These are phyloP conservation scores for Blastocystis sp. DNA, from an alignment of 352 stramenopile genomes.

Conservation along the genomic window DNA sequence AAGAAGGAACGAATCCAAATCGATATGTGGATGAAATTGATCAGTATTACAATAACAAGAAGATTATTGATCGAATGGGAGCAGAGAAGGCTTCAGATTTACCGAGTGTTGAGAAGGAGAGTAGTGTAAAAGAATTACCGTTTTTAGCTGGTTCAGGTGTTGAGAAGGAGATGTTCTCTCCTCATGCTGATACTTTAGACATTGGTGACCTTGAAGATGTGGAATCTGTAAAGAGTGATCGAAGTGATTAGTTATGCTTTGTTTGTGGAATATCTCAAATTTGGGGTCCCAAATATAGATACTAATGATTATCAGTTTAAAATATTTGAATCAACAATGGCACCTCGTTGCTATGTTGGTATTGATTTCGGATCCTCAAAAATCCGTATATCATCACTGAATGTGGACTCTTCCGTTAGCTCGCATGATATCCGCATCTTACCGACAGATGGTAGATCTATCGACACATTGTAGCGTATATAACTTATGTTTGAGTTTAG, in stretches of 20 bases:
- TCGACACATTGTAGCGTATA: not conserved
- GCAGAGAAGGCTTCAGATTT: not conserved
- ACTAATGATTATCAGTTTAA: not conserved
- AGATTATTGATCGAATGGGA: constrained; percentile 47
- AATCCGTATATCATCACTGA: not conserved
- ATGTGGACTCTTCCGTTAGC: too few species aligned
- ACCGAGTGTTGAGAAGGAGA: not conserved
- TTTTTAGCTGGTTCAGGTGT: not conserved
- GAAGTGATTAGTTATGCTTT: constrained; percentile 14
- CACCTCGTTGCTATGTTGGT: not conserved
- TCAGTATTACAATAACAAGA: constrained; percentile 60
- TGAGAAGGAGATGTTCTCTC: not conserved
- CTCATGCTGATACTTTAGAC: constrained; percentile 42
- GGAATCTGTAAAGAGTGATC: constrained; percentile 18
- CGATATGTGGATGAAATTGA: not conserved
- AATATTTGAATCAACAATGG: not conserved
- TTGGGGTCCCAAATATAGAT: not conserved
- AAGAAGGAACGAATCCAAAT: not conserved
- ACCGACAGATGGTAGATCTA: not conserved
- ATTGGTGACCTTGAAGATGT: constrained; percentile 53
- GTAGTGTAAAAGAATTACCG: not conserved
- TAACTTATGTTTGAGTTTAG: not conserved
- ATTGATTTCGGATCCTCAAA: constrained; percentile 23
- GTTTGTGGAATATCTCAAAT: not conserved
- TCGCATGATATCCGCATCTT: too few species aligned